Conservation (phyloP, 208 protist species). For the Trypanosoma lewisi region DNA sequence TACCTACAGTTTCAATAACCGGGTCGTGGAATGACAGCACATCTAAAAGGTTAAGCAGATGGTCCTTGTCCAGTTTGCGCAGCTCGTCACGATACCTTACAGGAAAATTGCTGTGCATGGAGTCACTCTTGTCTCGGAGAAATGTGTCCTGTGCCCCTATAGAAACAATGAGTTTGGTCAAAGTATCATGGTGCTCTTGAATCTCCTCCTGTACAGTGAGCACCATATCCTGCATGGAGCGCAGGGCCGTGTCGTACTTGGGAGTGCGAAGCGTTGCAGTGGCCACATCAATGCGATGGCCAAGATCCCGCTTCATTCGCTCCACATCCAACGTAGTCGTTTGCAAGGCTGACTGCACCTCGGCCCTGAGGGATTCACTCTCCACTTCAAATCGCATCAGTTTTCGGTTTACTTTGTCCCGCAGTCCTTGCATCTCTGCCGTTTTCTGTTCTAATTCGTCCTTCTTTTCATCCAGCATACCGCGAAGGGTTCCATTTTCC, state of each 20-base stretch:
- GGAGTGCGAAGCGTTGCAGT: constrained; percentile 61
- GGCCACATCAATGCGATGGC: constrained; percentile 65
- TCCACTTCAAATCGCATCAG: constrained; percentile 59
- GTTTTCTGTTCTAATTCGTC: constrained; percentile 56
- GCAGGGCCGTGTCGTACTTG: constrained; percentile 74
- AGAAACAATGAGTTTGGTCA: constrained; percentile 70
- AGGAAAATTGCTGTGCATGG: constrained; percentile 83
- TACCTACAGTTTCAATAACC: constrained; percentile 73
- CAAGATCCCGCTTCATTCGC: constrained; percentile 73
- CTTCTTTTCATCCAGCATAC: constrained; percentile 51
- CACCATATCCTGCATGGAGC: constrained; percentile 60
- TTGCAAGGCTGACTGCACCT: constrained; percentile 57
- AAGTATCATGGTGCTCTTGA: constrained; percentile 68
- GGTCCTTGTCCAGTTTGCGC: constrained; percentile 67
- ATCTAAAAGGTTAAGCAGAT: constrained; percentile 77
- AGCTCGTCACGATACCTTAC: constrained; percentile 60
- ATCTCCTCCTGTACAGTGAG: constrained; percentile 59
- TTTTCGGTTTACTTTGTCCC: constrained; percentile 50
- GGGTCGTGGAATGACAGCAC: constrained; percentile 79
- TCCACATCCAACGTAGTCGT: constrained; percentile 55
- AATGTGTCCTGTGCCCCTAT: constrained; percentile 82
- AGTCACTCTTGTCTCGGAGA: constrained; percentile 50
- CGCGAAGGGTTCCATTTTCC: constrained; percentile 48
- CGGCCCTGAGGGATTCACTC: constrained; percentile 52
- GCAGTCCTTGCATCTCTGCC: constrained; percentile 57